Evolutionary conservation across 2,329 filamentous ascomycete species (phyloP).

Genomic region (Microsporum ferrugineum): DNA sequence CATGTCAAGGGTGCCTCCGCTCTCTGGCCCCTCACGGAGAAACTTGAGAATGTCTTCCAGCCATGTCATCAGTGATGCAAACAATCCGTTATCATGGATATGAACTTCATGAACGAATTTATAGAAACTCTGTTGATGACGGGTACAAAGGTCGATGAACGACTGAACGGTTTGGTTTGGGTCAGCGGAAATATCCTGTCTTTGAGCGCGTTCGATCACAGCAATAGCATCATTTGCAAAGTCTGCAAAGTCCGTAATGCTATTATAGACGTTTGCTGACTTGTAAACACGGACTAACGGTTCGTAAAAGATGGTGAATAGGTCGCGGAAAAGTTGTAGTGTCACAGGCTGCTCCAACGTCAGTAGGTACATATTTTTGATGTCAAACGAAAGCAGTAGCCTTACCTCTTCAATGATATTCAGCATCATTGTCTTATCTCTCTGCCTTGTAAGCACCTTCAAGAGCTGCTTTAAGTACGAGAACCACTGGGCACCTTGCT

Average conservation of each 20-base stretch:
- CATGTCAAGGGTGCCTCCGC: constrained; percentile 77
- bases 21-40: constrained; percentile 66
- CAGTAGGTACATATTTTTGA: not conserved
- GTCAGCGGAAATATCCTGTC: constrained; percentile 78
- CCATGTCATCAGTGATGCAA: constrained; percentile 94
- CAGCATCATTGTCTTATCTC: constrained; percentile 97
- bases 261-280: constrained; percentile 94
- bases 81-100: constrained; percentile 89
- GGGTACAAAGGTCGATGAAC: constrained; percentile 90
- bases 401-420: constrained; percentile 72
- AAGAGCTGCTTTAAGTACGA: constrained; percentile 89
- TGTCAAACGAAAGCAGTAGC: not conserved
- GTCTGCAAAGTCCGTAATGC: constrained; percentile 86
- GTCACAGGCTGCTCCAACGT: constrained; percentile 56
- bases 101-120: constrained; percentile 99
- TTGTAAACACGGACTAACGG: constrained; percentile 95
- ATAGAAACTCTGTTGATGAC: constrained; percentile 95
- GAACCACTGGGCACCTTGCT: constrained; percentile 81
- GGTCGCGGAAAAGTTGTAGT: constrained; percentile 83
- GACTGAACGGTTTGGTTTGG: constrained; percentile 97
- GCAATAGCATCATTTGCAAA: constrained; percentile 90
- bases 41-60: constrained; percentile 92
- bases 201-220: constrained; percentile 57
- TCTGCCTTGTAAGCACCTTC: constrained; percentile 79
- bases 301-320: constrained; percentile 98